These are phyloP conservation scores for Coelastrella sp. DNA, from an alignment of 139 green algal species.

Conservation along the genomic window DNA sequence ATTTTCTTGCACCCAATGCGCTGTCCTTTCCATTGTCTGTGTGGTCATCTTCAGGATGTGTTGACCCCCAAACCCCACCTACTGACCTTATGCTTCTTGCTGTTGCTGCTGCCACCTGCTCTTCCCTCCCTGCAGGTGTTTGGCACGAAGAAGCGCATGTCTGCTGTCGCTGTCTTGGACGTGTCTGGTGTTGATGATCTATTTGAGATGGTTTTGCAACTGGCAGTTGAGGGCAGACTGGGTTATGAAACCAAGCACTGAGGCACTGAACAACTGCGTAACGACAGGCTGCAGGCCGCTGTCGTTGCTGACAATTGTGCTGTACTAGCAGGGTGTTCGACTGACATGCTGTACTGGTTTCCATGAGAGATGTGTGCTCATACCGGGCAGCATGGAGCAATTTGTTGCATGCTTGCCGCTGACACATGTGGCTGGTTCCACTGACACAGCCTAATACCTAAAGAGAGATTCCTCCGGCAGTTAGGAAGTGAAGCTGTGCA, in stretches of 20 bases:
- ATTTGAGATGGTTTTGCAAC: slow-evolving; percentile 50
- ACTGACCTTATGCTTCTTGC: slow-evolving; percentile 57
- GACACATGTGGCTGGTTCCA: no score
- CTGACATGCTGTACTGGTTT: no score
- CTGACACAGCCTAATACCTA: no score
- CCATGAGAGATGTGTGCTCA: no score
- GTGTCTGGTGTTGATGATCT: slow-evolving; percentile 63
- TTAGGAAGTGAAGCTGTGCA: not conserved
- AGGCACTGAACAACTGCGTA: not conserved
- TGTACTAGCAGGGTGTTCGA: no score
- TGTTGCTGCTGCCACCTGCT: slow-evolving; percentile 36
- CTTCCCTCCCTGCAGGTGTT: slow-evolving; percentile 13
- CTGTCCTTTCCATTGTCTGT: no score
- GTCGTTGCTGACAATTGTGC: not conserved
- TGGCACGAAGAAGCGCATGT: slow-evolving; percentile 77
- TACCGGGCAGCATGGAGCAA: not conserved
- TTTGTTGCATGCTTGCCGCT: not conserved
- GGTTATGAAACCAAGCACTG: not conserved
- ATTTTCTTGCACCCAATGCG: no score
- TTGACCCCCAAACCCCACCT: no score
- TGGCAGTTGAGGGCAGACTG: slow-evolving; percentile 44
- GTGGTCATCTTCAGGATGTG: no score
- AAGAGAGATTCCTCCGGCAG: not conserved
- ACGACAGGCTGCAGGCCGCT: not conserved
- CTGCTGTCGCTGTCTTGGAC: slow-evolving; percentile 79